Conservation (phyloP, 345 rosid genomes). For the Boechera divaricarpa region DNA sequence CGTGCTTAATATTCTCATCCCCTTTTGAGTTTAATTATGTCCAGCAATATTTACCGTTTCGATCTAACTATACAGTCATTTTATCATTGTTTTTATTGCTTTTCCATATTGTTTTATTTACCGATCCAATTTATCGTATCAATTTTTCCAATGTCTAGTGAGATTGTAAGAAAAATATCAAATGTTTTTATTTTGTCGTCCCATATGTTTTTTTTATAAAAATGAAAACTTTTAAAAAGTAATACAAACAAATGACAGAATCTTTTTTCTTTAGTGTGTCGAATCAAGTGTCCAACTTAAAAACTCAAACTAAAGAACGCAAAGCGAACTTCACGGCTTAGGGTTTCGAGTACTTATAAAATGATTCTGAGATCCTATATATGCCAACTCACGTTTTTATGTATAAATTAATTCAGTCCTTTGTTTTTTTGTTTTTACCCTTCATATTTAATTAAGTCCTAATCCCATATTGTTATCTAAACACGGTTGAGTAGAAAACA, state of each 20-base stretch:
- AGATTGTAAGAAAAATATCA: no score
- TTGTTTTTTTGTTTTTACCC: background rate
- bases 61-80: no score
- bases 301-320: background rate
- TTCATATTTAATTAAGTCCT: background rate
- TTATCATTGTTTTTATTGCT: no score
- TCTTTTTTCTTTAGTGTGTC: background rate
- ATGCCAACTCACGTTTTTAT: background rate
- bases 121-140: no score
- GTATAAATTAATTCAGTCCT: background rate
- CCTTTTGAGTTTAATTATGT: no score
- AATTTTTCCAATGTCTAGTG: no score
- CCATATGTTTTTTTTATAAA: no score
- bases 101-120: no score
- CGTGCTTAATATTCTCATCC: no score
- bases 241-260: background rate
- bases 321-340: slow-evolving; percentile 24
- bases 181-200: no score
- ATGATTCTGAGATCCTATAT: background rate
- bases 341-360: slow-evolving; percentile 15
- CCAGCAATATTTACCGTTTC: no score
- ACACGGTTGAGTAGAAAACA: background rate
- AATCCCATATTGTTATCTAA: background rate
- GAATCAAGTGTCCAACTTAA: background rate
- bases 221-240: background rate